phyloP scores from a whole-genome alignment of 2,329 filamentous ascomycete genomes.

The Cladosporium cucumerinum region DNA sequence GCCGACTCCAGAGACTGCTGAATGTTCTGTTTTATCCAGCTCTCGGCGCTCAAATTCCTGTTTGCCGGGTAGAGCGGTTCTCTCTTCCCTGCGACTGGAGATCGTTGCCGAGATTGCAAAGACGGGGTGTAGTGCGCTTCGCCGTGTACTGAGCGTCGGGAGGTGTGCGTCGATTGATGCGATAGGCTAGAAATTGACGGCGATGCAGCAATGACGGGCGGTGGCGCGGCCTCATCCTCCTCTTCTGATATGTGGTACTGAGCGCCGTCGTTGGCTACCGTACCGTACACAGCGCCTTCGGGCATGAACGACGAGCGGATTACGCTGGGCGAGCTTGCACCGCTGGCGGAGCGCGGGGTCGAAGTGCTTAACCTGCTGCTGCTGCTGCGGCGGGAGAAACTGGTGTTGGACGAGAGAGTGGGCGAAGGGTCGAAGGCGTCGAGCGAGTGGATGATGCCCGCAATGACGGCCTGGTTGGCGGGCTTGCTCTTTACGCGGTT shows the following conservation, averaged over 20 bases:
- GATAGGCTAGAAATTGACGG: constrained; percentile 1
- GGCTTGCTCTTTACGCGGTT: constrained; percentile 40
- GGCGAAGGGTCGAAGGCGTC: constrained; percentile 37
- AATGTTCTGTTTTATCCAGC: constrained; percentile 29
- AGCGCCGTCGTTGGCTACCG: constrained; percentile 33
- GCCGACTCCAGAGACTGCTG: constrained; percentile 25
- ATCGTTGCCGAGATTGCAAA: constrained; percentile 9
- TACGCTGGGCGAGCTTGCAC: constrained; percentile 22
- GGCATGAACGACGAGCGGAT: constrained; percentile 12
- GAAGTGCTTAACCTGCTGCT: constrained; percentile 21
- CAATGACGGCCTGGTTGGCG: constrained; percentile 66
- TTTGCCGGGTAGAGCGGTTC: constrained; percentile 8
- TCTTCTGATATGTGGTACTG: constrained; percentile 48
- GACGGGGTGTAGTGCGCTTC: constrained; percentile 9
- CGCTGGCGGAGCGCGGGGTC: constrained; percentile 23
- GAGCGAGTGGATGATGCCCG: constrained; percentile 60
- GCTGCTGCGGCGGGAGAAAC: constrained; percentile 21
- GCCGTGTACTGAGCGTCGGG: constrained; percentile 3
- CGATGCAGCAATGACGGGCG: constrained; percentile 34
- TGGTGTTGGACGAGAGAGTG: constrained; percentile 19
- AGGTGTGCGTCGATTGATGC: constrained; percentile 1
- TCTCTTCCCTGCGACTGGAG: background rate
- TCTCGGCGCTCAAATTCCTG: constrained; percentile 32
- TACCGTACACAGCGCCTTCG: constrained; percentile 52
- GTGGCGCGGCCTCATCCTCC: constrained; percentile 60